phyloP scores from a whole-genome alignment of 116 monocot genomes.

The Iris pallida region DNA sequence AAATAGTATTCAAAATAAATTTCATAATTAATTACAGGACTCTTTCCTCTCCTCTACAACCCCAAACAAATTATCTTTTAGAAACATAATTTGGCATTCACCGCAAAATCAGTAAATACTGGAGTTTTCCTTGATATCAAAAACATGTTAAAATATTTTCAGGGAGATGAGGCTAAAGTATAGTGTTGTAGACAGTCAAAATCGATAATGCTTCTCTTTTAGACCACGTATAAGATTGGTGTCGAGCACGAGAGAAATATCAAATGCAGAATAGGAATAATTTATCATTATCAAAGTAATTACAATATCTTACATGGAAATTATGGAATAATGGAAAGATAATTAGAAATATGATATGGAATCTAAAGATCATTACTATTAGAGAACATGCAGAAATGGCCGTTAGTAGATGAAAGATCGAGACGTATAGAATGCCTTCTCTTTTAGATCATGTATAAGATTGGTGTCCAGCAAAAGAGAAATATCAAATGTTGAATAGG shows the following conservation, averaged over 20 bases:
- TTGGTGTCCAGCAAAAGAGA: background rate
- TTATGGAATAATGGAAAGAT: background rate
- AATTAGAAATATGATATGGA: no score
- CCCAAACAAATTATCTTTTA: no score
- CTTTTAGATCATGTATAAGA: background rate
- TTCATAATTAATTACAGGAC: no score
- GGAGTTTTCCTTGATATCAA: background rate
- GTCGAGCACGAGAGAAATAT: no score
- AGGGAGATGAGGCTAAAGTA: background rate
- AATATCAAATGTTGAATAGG: background rate
- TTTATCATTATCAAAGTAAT: background rate
- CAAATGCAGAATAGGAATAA: no score
- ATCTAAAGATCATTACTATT: no score
- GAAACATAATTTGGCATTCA: no score
- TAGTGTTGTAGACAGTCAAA: background rate
- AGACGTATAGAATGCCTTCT: conserved; percentile 23
- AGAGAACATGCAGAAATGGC: background rate
- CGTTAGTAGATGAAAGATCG: background rate
- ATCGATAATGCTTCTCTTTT: no score
- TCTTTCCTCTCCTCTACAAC: no score
- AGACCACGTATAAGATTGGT: no score
- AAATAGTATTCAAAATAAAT: no score
- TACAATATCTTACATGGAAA: background rate
- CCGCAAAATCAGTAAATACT: no score
- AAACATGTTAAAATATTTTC: background rate